Percentiles rank a stretch among this genome's conserved stretches.
Conservation (phyloP, 2,329 filamentous ascomycete genomes). For the Trichoderma hamatum region DNA sequence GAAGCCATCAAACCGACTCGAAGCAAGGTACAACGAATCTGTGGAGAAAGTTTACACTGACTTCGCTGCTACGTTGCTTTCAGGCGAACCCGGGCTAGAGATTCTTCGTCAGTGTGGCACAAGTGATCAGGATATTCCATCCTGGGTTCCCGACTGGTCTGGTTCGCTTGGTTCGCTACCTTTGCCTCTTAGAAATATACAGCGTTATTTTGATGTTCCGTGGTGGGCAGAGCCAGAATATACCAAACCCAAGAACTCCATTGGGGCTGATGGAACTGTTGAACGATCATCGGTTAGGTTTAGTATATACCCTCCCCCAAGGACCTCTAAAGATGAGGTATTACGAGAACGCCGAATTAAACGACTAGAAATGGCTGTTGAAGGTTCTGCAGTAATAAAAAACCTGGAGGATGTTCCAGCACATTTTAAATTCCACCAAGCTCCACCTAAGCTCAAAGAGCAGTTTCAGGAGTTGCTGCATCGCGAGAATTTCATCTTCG, state of each 20-base stretch:
- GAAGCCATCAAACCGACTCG: background rate
- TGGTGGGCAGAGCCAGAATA: slow-evolving; percentile 8
- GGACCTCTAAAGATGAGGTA: background rate
- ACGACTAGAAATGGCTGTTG: background rate
- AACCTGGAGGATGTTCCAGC: background rate
- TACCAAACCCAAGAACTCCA: background rate
- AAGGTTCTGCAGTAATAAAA: background rate
- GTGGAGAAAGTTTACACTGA: slow-evolving; percentile 1
- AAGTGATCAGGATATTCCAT: background rate
- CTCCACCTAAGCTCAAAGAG: background rate
- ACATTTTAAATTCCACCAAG: background rate
- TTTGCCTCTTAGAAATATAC: background rate
- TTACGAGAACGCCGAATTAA: slow-evolving; percentile 3
- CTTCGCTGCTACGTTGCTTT: background rate
- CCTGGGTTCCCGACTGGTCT: slow-evolving; percentile 6
- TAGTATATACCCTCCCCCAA: background rate
- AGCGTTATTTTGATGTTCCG: slow-evolving; percentile 11
- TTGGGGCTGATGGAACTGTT: background rate
- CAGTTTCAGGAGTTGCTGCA: background rate
- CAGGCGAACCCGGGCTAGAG: background rate
- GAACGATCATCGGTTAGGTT: background rate
- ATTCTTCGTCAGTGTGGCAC: slow-evolving; percentile 4
- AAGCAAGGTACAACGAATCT: slow-evolving; percentile 1
- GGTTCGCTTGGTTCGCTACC: background rate
- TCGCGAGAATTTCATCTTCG: background rate